Evolutionary conservation across 1,284 basidiomycete species (phyloP).

Genomic region (Volvariella volvacea): DNA sequence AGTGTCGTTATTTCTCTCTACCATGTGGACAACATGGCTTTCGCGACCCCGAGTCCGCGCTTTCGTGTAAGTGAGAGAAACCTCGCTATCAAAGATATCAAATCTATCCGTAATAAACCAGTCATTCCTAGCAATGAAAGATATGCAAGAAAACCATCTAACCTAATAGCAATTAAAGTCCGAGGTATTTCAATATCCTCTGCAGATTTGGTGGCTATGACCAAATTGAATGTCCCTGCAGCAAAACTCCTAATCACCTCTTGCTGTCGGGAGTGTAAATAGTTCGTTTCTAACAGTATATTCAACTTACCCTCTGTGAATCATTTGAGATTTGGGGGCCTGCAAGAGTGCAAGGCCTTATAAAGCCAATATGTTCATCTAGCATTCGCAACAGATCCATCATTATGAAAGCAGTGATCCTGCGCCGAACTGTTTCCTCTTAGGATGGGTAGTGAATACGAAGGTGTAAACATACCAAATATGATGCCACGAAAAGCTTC

Average conservation of each 20-base stretch:
- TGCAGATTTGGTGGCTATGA: slow-evolving; percentile 49
- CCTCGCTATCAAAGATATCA: slow-evolving; percentile 52
- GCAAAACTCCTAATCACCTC: slow-evolving; percentile 41
- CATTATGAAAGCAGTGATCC: slow-evolving; percentile 37
- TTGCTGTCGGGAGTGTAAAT: slow-evolving; percentile 20
- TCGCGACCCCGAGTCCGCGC: slow-evolving; percentile 36
- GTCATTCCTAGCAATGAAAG: not conserved
- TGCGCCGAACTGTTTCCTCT: slow-evolving; percentile 32
- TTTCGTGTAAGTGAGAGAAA: slow-evolving; percentile 49
- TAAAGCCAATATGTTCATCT: slow-evolving; percentile 26
- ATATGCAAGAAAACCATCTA: slow-evolving; percentile 13
- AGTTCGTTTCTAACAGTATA: not conserved
- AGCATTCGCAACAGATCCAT: slow-evolving; percentile 36
- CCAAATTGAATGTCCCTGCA: slow-evolving; percentile 50
- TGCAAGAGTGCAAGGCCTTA: slow-evolving; percentile 25
- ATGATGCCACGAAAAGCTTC: slow-evolving; percentile 57
- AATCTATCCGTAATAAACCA: slow-evolving; percentile 33
- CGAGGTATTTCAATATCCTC: slow-evolving; percentile 54
- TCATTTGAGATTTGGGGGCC: slow-evolving; percentile 8
- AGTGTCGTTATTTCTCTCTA: slow-evolving; percentile 46
- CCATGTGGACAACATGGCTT: slow-evolving; percentile 57
- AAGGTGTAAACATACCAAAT: slow-evolving; percentile 53
- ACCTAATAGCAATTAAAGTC: slow-evolving; percentile 55
- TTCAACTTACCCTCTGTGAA: slow-evolving; percentile 12
- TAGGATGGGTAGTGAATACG: not conserved